Percentiles rank a stretch among this genome's conserved stretches.
These are phyloP conservation scores for Cryphonectria naterciae DNA, from an alignment of 2,329 filamentous ascomycete genomes.

Conservation along the genomic window DNA sequence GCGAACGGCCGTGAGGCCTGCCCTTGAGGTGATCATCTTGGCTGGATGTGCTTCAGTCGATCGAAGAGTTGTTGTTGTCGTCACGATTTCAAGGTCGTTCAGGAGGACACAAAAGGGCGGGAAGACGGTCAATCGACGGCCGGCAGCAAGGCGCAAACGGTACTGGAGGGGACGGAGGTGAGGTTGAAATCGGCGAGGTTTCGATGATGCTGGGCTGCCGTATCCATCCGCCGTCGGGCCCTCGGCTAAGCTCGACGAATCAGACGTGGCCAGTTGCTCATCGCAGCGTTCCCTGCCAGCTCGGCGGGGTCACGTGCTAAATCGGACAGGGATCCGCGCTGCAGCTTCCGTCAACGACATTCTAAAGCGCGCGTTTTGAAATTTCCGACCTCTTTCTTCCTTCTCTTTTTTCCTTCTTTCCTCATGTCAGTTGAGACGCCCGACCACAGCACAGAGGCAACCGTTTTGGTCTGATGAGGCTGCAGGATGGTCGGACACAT, in stretches of 20 bases:
- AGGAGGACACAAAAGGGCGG: slow-evolving; percentile 3
- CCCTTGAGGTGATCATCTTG: slow-evolving; percentile 61
- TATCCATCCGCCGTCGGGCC: slow-evolving; percentile 41
- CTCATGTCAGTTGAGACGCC: slow-evolving; percentile 58
- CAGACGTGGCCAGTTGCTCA: slow-evolving; percentile 31
- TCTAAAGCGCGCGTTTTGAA: slow-evolving; percentile 22
- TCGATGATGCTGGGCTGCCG: slow-evolving; percentile 24
- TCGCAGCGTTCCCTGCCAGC: slow-evolving; percentile 27
- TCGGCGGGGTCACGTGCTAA: slow-evolving; percentile 30
- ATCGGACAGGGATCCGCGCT: slow-evolving; percentile 31
- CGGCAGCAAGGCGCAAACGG: slow-evolving; percentile 19
- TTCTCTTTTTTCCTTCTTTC: slow-evolving; percentile 40
- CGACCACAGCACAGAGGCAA: slow-evolving; percentile 38
- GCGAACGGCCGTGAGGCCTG: slow-evolving; percentile 62
- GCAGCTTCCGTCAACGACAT: slow-evolving; percentile 18
- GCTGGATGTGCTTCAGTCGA: slow-evolving; percentile 25
- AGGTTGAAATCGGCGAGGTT: slow-evolving; percentile 19
- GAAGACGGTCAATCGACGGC: slow-evolving; percentile 21
- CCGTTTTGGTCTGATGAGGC: slow-evolving; percentile 34
- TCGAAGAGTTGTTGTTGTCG: slow-evolving; percentile 15
- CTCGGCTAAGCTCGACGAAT: slow-evolving; percentile 51
- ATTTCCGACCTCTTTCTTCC: slow-evolving; percentile 2
- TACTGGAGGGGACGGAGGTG: not conserved
- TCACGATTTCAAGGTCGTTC: not conserved
- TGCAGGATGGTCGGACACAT: slow-evolving; percentile 35